Percentiles rank a stretch among this genome's conserved stretches.
Conservation (phyloP, 73 alveolate genomes). For the Paramecium biaurelia region DNA sequence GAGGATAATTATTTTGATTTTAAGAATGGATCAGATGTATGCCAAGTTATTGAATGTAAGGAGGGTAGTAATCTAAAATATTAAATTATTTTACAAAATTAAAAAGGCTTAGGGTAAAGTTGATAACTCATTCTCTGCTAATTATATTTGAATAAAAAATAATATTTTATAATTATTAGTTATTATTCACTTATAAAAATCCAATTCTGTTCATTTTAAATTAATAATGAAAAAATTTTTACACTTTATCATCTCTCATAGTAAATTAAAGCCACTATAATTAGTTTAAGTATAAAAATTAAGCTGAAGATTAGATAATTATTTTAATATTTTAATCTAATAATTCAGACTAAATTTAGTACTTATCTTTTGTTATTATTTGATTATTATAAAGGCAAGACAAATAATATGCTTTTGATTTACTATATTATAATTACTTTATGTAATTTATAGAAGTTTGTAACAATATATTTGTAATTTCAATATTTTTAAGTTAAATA, state of each 20-base stretch:
- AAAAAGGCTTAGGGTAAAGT: background rate
- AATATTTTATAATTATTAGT: background rate
- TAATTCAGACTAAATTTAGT: no score
- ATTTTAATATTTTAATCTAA: no score
- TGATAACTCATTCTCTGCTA: background rate
- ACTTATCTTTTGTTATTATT: no score
- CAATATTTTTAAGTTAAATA: background rate
- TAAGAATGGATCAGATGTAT: background rate
- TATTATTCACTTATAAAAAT: background rate
- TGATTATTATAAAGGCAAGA: no score
- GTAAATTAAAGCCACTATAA: no score
- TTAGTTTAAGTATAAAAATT: no score
- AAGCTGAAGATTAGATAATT: no score
- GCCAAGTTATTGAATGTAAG: background rate
- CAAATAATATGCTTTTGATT: no score
- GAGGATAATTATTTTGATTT: background rate
- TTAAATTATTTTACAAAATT: background rate
- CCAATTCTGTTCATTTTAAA: background rate
- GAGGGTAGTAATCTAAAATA: background rate
- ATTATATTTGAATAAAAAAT: background rate
- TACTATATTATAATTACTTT: no score
- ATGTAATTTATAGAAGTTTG: background rate
- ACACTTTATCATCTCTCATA: background rate
- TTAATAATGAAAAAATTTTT: background rate
- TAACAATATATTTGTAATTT: no score